phyloP scores from a whole-genome alignment of 2,329 filamentous ascomycete genomes.

The Leptographium flavum region DNA sequence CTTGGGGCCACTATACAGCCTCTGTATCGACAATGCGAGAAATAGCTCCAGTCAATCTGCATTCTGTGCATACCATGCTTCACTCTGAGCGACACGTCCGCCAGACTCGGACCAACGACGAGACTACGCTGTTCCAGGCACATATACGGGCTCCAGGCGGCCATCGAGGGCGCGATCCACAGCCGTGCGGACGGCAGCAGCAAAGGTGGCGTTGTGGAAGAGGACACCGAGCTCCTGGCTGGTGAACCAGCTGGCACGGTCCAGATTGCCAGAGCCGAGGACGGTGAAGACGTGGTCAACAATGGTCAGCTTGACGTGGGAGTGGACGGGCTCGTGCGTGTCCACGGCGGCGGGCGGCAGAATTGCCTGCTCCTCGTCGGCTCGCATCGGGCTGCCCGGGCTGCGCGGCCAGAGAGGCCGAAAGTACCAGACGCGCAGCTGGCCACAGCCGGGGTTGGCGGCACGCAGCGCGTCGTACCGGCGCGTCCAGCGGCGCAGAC shows the following conservation, averaged over 20 bases:
- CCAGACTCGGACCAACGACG: no score
- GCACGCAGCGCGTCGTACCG: slow-evolving; percentile 27
- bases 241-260: slow-evolving; percentile 75
- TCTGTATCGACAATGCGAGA: no score
- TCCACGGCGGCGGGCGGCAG: slow-evolving; percentile 4
- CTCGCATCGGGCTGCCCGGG: no score
- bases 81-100: no score
- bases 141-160: slow-evolving; percentile 18
- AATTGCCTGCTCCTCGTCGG: slow-evolving; percentile 9
- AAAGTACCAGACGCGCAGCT: slow-evolving; percentile 46
- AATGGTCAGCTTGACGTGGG: slow-evolving; percentile 64
- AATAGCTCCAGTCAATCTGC: no score
- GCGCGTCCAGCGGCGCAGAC: slow-evolving; percentile 43
- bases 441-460: slow-evolving; percentile 22
- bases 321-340: slow-evolving; percentile 50
- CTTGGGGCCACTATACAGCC: no score
- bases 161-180: slow-evolving; percentile 20
- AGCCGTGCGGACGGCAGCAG: slow-evolving; percentile 15
- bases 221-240: slow-evolving; percentile 68
- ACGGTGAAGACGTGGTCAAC: slow-evolving; percentile 55
- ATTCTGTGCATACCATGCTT: no score
- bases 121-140: no score
- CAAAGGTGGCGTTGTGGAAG: slow-evolving; percentile 26
- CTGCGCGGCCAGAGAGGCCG: slow-evolving; percentile 14
- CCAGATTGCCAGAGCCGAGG: slow-evolving; percentile 70